A percentile compares a stretch with the other conserved stretches of the same genome.
These are phyloP conservation scores for Leptographium galeiforme DNA, from an alignment of 2,329 filamentous ascomycete genomes.

Conservation along the genomic window DNA sequence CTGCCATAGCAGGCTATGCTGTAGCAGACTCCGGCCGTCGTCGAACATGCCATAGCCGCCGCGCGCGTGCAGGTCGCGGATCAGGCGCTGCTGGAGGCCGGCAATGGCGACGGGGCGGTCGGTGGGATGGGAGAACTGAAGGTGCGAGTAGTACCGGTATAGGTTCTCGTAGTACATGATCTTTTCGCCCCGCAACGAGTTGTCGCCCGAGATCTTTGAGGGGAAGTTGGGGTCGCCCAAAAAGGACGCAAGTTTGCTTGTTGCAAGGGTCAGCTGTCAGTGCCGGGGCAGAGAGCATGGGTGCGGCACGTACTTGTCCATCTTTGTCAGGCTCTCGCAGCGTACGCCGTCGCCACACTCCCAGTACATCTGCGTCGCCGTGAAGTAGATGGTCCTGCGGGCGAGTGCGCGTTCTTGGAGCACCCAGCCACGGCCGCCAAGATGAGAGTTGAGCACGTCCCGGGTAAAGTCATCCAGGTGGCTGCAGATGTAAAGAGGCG, in stretches of 20 bases:
- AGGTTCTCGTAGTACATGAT: constrained; percentile 15
- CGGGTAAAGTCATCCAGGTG: constrained; percentile 20
- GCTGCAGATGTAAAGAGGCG: constrained; percentile 16
- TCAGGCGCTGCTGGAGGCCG: constrained; percentile 18
- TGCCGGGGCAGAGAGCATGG: too few species aligned
- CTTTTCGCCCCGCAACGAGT: constrained; percentile 5
- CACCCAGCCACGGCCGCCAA: constrained; percentile 25
- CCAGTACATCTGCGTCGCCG: constrained; percentile 22
- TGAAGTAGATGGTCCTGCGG: constrained; percentile 23
- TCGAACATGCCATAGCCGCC: constrained; percentile 21
- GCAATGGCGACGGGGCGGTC: constrained; percentile 20
- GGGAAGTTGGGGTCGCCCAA: constrained; percentile 18
- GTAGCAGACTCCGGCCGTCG: constrained; percentile 8
- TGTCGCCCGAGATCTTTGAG: constrained; percentile 1
- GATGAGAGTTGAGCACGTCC: constrained; percentile 16
- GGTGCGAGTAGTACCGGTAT: constrained; percentile 18
- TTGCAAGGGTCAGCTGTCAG: background rate
- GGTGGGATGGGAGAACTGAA: constrained; percentile 10
- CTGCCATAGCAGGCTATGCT: constrained; percentile 19
- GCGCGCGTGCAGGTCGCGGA: constrained; percentile 10
- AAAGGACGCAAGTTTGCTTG: constrained; percentile 11
- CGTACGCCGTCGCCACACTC: constrained; percentile 23
- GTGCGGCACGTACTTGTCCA: background rate
- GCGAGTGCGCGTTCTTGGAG: constrained; percentile 25
- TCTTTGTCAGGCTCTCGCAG: constrained; percentile 19